Evolutionary conservation across 768 basidiomycete species (phyloP), one percentile per base, ranked within the genome.

Genomic region (Gautieria morchelliformis): DNA sequence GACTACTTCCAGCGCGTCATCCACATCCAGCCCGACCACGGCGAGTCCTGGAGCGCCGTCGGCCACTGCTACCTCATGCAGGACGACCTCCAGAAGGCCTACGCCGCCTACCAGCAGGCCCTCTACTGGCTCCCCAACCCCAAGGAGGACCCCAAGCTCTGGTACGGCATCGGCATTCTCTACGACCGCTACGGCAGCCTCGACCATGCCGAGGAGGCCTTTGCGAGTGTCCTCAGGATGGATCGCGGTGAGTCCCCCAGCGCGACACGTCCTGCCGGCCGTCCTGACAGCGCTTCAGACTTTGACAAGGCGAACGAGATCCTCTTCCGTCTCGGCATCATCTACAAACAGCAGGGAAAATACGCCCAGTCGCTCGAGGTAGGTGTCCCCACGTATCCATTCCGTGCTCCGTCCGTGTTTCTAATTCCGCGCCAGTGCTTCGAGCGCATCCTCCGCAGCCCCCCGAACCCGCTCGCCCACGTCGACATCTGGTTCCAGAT

Each of bases 401-500:
- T 24, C 17, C 50, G 14, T 41, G 32, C 27, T 47, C 41, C 8
- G 9, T 58, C 30, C 22, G 30, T 33, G 59, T 33, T 46, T 8
- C 8, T 17, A n/a, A 10, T 37, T 9, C 35, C 14, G 4, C 10
- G 4, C 35, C 62, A 77, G 54, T 98, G 96, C 73, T 98, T 98
- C 75, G 90, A 94, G 66, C 90, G 90, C 67, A 98, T 99, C 61
- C 84, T 98, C 53, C 88, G 89, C 60, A 94, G 90, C 66, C 96
- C 96, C 3, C 96, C 95, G 35, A 87, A 84, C 61, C 96, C 96
- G 1, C 84, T 99, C 33, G 95, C 94, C 15, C 89, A 94, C 64
- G 89, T 93, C 56, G 96, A 99, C 64, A 98, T 99, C 62, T 98
- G 94, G 93, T 98, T 98, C 82, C 96, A 99, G 73, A 96, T 99